Conservation (phyloP, 345 rosid genomes). For the Brassica cretica region DNA sequence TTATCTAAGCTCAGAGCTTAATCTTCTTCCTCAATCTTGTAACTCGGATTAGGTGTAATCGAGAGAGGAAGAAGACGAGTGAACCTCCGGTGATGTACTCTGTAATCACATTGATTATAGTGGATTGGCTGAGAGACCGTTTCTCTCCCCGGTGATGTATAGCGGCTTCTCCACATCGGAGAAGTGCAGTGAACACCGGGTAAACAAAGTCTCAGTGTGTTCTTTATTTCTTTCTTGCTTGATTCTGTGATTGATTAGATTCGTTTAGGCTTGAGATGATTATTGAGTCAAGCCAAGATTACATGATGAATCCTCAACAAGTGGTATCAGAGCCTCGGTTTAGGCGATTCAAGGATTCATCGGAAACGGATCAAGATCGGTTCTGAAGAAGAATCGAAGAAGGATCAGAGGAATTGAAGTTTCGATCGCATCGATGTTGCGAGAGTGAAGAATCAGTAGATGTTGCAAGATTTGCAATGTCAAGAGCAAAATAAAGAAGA, state of each 20-base stretch:
- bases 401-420: too few relatives aligned
- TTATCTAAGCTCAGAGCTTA: neutral
- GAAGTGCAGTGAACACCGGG: neutral
- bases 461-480: neutral
- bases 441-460: too few relatives aligned
- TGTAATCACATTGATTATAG: neutral
- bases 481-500: neutral
- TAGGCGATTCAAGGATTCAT: too few relatives aligned
- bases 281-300: neutral
- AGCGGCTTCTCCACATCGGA: neutral
- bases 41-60: neutral
- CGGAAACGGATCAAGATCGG: too few relatives aligned
- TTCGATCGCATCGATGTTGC: too few relatives aligned
- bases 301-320: neutral
- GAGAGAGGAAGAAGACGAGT: neutral
- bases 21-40: neutral
- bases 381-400: too few relatives aligned
- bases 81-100: neutral
- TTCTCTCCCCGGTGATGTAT: neutral
- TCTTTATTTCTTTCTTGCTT: neutral
- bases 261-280: neutral
- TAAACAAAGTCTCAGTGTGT: neutral
- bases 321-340: neutral
- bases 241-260: neutral
- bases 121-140: neutral